phyloP scores from a whole-genome alignment of 2,329 filamentous ascomycete species.

The Hymenoscyphus fraxineus region DNA sequence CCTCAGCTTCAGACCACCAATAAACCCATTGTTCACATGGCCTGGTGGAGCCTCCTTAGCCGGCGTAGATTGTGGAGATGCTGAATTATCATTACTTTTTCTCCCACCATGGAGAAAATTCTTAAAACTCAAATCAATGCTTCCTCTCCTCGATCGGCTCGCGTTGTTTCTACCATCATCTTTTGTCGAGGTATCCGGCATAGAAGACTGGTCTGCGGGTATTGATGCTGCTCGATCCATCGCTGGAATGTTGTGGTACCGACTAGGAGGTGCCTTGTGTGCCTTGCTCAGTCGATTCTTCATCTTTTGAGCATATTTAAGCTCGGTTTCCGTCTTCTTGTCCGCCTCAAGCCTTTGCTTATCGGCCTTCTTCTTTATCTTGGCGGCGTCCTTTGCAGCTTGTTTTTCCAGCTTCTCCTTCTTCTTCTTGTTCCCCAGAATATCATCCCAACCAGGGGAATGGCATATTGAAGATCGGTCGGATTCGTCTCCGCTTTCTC shows the following conservation, averaged over 20 bases:
- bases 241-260: slow-evolving; percentile 17
- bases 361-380: slow-evolving; percentile 41
- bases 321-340: slow-evolving; percentile 36
- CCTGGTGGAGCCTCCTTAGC: slow-evolving; percentile 14
- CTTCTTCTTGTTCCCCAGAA: slow-evolving; percentile 45
- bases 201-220: slow-evolving; percentile 7
- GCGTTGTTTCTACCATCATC: slow-evolving; percentile 8
- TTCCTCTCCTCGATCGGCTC: slow-evolving; percentile 22
- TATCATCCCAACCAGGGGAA: slow-evolving; percentile 60
- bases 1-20: slow-evolving; percentile 33
- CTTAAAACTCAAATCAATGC: slow-evolving; percentile 26
- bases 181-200: slow-evolving; percentile 5
- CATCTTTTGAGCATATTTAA: slow-evolving; percentile 40
- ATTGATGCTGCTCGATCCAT: slow-evolving; percentile 20
- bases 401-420: slow-evolving; percentile 36
- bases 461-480: slow-evolving; percentile 48
- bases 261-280: slow-evolving; percentile 22
- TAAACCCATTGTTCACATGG: slow-evolving; percentile 25
- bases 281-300: slow-evolving; percentile 35
- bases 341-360: slow-evolving; percentile 36
- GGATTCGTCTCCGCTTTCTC: slow-evolving; percentile 21
- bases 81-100: slow-evolving; percentile 13
- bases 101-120: slow-evolving; percentile 15
- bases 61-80: slow-evolving; percentile 7
- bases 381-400: slow-evolving; percentile 37